Evolutionary conservation across 768 basidiomycete species (phyloP).

Genomic region (Cystofilobasidium ferigula): DNA sequence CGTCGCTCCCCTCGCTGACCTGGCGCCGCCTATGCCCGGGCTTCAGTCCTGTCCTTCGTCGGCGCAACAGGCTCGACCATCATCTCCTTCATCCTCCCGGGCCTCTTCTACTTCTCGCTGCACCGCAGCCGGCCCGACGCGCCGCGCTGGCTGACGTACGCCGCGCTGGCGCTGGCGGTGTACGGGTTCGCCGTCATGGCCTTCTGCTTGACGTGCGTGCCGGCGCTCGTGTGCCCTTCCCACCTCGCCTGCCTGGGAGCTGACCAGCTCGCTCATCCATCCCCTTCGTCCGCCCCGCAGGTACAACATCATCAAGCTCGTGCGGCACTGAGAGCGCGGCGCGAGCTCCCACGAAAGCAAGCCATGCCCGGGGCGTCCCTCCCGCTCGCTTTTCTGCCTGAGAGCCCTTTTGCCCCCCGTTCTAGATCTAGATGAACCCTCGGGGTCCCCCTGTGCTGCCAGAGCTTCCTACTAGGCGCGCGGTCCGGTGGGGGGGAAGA

Average conservation of each 20-base stretch:
- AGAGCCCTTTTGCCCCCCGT: too few relatives aligned
- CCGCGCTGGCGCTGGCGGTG: slow-evolving; percentile 54
- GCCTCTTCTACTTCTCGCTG: slow-evolving; percentile 77
- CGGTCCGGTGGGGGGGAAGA: too few relatives aligned
- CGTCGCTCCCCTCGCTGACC: neutral
- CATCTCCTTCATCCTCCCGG: slow-evolving; percentile 90
- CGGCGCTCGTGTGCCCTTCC: neutral
- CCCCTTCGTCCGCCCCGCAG: neutral
- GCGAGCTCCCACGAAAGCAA: too few relatives aligned
- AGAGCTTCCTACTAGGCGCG: too few relatives aligned
- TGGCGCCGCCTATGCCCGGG: neutral
- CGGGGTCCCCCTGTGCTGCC: too few relatives aligned
- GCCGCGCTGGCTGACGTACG: slow-evolving; percentile 48
- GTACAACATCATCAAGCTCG: slow-evolving; percentile 20
- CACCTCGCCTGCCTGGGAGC: neutral
- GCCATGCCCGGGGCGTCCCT: too few relatives aligned
- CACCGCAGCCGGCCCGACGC: slow-evolving; percentile 54
- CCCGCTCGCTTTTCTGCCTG: too few relatives aligned
- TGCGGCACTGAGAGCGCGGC: too few relatives aligned
- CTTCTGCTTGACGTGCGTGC: slow-evolving; percentile 48
- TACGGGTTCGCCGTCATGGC: slow-evolving; percentile 73
- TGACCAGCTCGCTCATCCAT: neutral
- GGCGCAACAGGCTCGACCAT: slow-evolving; percentile 94
- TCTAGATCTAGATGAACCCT: too few relatives aligned
- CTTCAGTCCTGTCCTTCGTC: slow-evolving; percentile 79